Conservation (phyloP, 139 green algal species). For the Picochlorum sp. region DNA sequence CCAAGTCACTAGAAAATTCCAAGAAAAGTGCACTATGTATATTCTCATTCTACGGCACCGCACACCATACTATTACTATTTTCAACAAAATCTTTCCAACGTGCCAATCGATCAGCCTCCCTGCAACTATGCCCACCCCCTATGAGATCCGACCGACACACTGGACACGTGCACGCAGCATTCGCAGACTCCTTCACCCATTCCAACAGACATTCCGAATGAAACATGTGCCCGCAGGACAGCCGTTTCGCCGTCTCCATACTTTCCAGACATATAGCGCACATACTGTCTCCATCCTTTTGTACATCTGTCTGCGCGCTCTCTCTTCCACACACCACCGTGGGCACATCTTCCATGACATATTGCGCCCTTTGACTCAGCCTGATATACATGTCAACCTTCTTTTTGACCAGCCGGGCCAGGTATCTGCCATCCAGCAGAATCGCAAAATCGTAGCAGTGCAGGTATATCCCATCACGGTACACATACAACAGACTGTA, state of each 20-base stretch:
- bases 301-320: too few relatives aligned
- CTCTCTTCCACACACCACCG: neutral
- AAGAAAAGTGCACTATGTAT: too few relatives aligned
- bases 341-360: neutral
- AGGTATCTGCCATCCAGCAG: constrained; percentile 38
- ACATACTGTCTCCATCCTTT: neutral
- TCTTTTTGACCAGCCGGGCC: neutral
- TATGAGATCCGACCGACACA: constrained; percentile 51
- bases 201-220: constrained; percentile 87
- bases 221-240: constrained; percentile 87
- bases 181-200: constrained; percentile 73
- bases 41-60: too few relatives aligned
- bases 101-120: too few relatives aligned
- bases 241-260: constrained; percentile 76
- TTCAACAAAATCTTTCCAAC: too few relatives aligned
- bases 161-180: constrained; percentile 60
- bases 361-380: constrained; percentile 7
- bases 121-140: neutral
- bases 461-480: constrained; percentile 82
- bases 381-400: constrained; percentile 2
- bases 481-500: constrained; percentile 15
- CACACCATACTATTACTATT: too few relatives aligned
- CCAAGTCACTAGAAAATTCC: too few relatives aligned
- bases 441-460: constrained; percentile 86
- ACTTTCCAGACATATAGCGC: constrained; percentile 23